These are phyloP conservation scores for Didymella glomerata DNA, from an alignment of 2,329 filamentous ascomycete genomes.

Conservation along the genomic window DNA sequence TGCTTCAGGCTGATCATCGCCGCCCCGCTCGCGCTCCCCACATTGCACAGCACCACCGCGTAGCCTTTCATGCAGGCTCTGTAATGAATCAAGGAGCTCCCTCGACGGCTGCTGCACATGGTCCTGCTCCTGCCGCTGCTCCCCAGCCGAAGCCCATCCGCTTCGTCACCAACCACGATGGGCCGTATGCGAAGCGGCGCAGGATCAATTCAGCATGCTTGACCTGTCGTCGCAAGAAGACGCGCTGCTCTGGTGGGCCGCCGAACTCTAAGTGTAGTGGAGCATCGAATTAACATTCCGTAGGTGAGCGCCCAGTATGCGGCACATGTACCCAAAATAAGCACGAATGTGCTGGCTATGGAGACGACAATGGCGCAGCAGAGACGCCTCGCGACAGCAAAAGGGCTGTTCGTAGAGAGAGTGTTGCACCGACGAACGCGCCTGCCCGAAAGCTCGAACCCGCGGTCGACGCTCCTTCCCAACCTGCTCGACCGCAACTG, in stretches of 20 bases:
- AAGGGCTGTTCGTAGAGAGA: conserved; percentile 35
- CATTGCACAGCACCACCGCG: conserved; percentile 22
- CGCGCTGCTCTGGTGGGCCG: conserved; percentile 56
- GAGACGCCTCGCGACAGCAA: conserved; percentile 32
- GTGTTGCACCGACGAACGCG: conserved; percentile 22
- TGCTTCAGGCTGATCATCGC: background rate
- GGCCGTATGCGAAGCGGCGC: conserved; percentile 53
- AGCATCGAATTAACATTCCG: conserved; percentile 10
- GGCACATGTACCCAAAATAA: conserved; percentile 59
- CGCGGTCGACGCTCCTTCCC: conserved; percentile 30
- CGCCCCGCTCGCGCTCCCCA: conserved; percentile 26
- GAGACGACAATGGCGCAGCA: conserved; percentile 43
- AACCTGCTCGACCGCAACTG: conserved; percentile 32
- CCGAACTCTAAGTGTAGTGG: background rate
- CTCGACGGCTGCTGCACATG: conserved; percentile 35
- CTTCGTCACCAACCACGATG: conserved; percentile 54
- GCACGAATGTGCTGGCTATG: conserved; percentile 58
- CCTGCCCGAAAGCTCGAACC: conserved; percentile 29
- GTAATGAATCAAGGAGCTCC: conserved; percentile 48
- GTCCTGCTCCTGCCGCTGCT: conserved; percentile 32
- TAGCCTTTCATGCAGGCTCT: conserved; percentile 23
- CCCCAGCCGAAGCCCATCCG: conserved; percentile 51
- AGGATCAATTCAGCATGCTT: conserved; percentile 56
- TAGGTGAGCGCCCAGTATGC: conserved; percentile 54
- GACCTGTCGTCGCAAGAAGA: conserved; percentile 60